phyloP scores from a whole-genome alignment of 148 eudicot species.

The Vaccinium vitisidaea region DNA sequence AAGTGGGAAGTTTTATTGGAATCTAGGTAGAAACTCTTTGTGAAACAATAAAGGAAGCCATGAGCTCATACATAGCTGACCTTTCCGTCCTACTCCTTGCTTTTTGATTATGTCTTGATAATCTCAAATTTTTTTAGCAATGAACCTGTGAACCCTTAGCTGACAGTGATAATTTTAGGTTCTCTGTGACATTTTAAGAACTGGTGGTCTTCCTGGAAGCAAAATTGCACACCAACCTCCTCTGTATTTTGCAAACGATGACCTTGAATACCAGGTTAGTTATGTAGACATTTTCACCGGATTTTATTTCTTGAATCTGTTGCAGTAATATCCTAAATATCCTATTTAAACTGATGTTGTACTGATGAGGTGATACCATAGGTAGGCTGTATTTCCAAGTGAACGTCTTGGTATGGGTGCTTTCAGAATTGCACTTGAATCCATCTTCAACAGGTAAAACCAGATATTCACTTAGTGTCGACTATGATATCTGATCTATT shows the following conservation, averaged over 20 bases:
- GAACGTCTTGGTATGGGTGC: constrained; percentile 96
- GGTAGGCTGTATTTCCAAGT: constrained; percentile 77
- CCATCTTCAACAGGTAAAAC: constrained; percentile 77
- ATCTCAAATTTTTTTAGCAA: constrained; percentile 2
- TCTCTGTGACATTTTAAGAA: constrained; percentile 86
- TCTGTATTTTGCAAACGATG: constrained; percentile 83
- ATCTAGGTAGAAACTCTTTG: neutral
- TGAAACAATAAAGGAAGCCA: neutral
- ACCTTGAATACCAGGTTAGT: constrained; percentile 83
- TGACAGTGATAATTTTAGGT: constrained; percentile 45
- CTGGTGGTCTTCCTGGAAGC: constrained; percentile 90
- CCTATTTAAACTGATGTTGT: neutral
- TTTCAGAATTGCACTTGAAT: constrained; percentile 79
- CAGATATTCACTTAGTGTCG: neutral
- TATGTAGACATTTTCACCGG: neutral
- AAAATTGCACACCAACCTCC: constrained; percentile 68
- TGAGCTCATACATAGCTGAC: neutral
- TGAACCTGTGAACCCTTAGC: constrained; percentile 6
- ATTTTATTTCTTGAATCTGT: constrained; percentile 3
- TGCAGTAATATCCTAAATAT: constrained; percentile 3
- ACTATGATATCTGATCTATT: neutral
- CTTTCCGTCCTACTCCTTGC: neutral
- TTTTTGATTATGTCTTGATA: neutral
- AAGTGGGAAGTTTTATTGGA: neutral
- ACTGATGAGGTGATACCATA: constrained; percentile 42